A percentile compares a stretch with the other conserved stretches of the same genome.
Evolutionary conservation across 176 grass and related monocot species (phyloP).

Genomic region (Tillandsia fasciculata): DNA sequence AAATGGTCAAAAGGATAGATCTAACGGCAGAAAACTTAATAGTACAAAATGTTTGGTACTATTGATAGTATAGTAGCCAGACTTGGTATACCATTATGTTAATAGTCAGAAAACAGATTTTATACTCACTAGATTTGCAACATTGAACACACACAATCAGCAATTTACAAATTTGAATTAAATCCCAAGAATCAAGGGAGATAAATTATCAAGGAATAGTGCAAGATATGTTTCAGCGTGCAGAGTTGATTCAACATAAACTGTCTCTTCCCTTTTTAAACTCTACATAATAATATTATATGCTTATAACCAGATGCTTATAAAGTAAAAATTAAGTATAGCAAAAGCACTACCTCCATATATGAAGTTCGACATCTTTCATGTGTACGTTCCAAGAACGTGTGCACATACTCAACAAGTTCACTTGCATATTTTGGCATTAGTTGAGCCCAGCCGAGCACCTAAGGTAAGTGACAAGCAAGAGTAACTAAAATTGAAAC

Average conservation of each 20-base stretch:
- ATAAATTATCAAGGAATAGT: no score
- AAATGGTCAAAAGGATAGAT: no score
- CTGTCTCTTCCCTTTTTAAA: no score
- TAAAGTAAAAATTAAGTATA: neutral
- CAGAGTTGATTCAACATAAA: no score
- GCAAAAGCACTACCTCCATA: constrained; percentile 60
- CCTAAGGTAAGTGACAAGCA: constrained; percentile 39
- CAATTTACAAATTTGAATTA: neutral
- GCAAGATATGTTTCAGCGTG: no score
- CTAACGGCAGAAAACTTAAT: no score
- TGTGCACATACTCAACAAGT: constrained; percentile 87
- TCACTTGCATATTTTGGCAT: constrained; percentile 95
- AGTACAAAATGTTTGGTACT: no score
- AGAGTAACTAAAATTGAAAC: constrained; percentile 24
- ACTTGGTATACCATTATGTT: neutral
- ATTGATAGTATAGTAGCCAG: no score
- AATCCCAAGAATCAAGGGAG: no score
- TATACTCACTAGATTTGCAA: neutral
- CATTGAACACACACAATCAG: neutral
- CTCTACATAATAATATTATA: no score
- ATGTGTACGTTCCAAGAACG: constrained; percentile 89
- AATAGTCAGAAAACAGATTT: neutral
- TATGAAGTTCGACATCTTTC: constrained; percentile 95
- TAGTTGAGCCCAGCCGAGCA: constrained; percentile 81
- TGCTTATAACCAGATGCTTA: no score